Evolutionary conservation across 345 rosid species (phyloP), one percentile per base, ranked within the genome.

Genomic region (Bretschneidera sinensis): DNA sequence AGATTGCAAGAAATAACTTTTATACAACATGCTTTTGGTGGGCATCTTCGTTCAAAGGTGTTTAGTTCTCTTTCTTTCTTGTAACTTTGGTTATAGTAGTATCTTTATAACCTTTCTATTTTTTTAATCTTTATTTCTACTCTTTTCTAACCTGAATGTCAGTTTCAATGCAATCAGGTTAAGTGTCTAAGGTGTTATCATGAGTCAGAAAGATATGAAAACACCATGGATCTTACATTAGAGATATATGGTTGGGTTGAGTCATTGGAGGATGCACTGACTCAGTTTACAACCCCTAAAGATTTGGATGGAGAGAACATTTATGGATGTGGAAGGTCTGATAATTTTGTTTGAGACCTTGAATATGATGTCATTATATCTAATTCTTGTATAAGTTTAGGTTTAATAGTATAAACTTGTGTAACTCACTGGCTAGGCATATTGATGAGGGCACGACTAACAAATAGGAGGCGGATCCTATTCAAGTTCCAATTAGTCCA

Each of bases 221-320:
- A 82, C 68, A 88, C 85, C 48, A 82, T 88, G 96, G 96, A 88
- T 80, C 90, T 88, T 47, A 83, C 96, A 14, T 69, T 88, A 57
- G 92, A 88, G 82, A 88, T 88, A 75, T 80, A 72, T 11, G 92
- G 96, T 43, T 82, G 89, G 88, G 96, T 88, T 45, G 85, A 80
- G 71, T 85, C 96, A 57, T 68, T 88, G 72, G 82, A 85, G 78
- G 90, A 88, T 73, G 96, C 92, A 45, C 58, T 88, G 33, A 83
- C 88, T 71, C 92, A 88, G 69, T 88, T 88, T 73, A 88, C 96
- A 51, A 82, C 79, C 47, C 78, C 86, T 16, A 90, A 88, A 78
- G 88, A 88, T 64, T 80, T 88, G 60, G 96, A 88, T 60, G 96
- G 96, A 62, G 96, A 88, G 66, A 88, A 88, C 71, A 88, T 85